A percentile compares a stretch with the other conserved stretches of the same genome.
phyloP scores from a whole-genome alignment of 805 yeast species.

The Cyberlindnera nakhonratchasimensis region DNA sequence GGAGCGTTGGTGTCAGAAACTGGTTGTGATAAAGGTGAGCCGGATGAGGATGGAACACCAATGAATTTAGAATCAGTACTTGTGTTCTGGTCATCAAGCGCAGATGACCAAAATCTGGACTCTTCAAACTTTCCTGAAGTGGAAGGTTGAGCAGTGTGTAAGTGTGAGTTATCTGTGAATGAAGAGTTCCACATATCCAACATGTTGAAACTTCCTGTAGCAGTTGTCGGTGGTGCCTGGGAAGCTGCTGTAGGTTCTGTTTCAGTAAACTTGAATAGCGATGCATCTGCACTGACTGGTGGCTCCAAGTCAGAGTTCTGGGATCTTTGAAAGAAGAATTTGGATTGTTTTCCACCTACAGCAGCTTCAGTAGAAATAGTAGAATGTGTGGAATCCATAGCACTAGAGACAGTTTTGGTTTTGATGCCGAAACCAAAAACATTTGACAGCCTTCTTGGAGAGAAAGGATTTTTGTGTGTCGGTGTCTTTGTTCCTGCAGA shows the following conservation, averaged over 20 bases:
- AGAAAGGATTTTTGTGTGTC: constrained; percentile 19
- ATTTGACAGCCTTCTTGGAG: constrained; percentile 32
- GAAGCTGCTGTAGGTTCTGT: neutral
- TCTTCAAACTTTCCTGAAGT: neutral
- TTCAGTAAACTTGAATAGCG: constrained; percentile 6
- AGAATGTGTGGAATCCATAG: neutral
- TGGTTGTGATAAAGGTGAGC: constrained; percentile 16
- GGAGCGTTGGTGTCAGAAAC: constrained; percentile 7
- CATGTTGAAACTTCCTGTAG: constrained; percentile 8
- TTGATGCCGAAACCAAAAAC: constrained; percentile 30
- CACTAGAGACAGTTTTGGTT: constrained; percentile 4
- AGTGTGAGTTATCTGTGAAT: neutral
- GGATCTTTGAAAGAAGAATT: constrained; percentile 23
- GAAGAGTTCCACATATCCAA: constrained; percentile 21
- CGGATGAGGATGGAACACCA: constrained; percentile 11
- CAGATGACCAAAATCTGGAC: neutral
- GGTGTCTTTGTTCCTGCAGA: constrained; percentile 4
- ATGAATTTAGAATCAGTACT: constrained; percentile 3
- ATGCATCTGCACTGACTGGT: neutral
- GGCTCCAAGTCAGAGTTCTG: constrained; percentile 10
- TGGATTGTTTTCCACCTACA: constrained; percentile 19
- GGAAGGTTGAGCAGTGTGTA: constrained; percentile 10
- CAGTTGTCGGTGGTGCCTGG: neutral
- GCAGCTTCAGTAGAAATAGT: neutral
- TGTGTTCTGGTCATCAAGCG: neutral